phyloP scores from a whole-genome alignment of 371 early-diverging fungal genomes.

The Saksenaea vasiformis region DNA sequence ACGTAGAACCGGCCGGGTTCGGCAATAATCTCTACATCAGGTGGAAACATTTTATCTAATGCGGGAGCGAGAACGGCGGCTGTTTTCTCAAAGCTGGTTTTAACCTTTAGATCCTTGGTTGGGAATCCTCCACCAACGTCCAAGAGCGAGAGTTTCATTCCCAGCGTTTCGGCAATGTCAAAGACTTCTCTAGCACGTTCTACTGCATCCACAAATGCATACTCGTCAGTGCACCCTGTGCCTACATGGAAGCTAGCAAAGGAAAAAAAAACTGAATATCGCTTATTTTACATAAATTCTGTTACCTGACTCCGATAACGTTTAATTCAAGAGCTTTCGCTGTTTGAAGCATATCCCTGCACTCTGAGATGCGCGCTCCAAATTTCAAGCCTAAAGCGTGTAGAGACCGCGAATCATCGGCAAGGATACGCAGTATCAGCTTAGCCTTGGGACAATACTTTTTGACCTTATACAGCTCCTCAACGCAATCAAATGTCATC shows the following conservation, averaged over 20 bases:
- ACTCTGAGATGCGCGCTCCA: conserved; percentile 82
- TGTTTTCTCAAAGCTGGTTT: conserved; percentile 82
- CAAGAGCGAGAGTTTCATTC: conserved; percentile 78
- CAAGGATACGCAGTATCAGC: conserved; percentile 89
- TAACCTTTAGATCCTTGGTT: conserved; percentile 70
- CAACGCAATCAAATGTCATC: conserved; percentile 98
- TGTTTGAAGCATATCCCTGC: conserved; percentile 65
- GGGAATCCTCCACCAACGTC: conserved; percentile 99
- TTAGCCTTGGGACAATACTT: conserved; percentile 78
- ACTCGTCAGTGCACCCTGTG: conserved; percentile 88
- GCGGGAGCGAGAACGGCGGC: conserved; percentile 79
- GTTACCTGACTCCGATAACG: conserved; percentile 82
- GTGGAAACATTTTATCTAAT: conserved; percentile 76
- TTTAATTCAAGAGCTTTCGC: conserved; percentile 83
- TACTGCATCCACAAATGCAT: conserved; percentile 91
- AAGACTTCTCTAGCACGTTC: conserved; percentile 82
- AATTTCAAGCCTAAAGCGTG: conserved; percentile 96
- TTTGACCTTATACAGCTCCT: conserved; percentile 94
- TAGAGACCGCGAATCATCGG: conserved; percentile 91
- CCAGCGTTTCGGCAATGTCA: conserved; percentile 76
- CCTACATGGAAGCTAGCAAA: conserved; percentile 87
- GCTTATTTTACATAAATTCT: neutral
- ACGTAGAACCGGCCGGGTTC: conserved; percentile 98
- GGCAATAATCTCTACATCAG: conserved; percentile 85
- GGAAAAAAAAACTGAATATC: neutral